Conservation (phyloP, 148 eudicot species). For the Pouteria glomerata region DNA sequence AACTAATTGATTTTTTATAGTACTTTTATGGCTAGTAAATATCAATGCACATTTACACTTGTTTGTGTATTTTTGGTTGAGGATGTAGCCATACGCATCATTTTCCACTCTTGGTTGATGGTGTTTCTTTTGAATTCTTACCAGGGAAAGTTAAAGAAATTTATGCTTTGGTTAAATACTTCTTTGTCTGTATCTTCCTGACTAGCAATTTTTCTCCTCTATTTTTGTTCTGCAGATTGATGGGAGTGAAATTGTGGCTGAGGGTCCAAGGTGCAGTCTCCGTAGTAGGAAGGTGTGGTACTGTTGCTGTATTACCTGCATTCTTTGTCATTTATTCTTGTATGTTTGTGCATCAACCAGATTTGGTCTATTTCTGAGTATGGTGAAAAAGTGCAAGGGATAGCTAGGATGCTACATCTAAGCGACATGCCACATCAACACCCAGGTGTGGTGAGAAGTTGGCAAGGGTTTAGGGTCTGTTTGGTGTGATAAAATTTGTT, state of each 20-base stretch:
- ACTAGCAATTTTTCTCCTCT: neutral
- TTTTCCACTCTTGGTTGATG: neutral
- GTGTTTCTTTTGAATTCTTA: neutral
- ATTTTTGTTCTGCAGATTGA: conserved; percentile 37
- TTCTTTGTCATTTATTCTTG: neutral
- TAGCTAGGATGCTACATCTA: too few relatives aligned
- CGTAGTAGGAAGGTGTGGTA: conserved; percentile 73
- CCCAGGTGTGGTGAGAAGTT: too few relatives aligned
- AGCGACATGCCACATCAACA: too few relatives aligned
- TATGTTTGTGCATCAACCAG: neutral
- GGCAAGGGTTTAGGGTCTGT: too few relatives aligned
- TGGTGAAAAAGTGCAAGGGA: too few relatives aligned
- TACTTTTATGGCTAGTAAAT: neutral
- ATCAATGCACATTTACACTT: neutral
- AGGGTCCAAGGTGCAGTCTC: conserved; percentile 94
- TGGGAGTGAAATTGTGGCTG: conserved; percentile 81
- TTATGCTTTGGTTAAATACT: neutral
- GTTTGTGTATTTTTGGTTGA: conserved; percentile 2
- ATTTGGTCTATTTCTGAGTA: neutral
- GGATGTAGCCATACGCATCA: neutral
- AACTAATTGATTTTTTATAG: neutral
- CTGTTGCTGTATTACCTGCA: neutral
- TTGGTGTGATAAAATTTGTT: too few relatives aligned
- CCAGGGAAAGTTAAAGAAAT: neutral
- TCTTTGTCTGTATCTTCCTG: neutral